phyloP scores from a whole-genome alignment of 139 green algal genomes.

The Picochlorum sp. region DNA sequence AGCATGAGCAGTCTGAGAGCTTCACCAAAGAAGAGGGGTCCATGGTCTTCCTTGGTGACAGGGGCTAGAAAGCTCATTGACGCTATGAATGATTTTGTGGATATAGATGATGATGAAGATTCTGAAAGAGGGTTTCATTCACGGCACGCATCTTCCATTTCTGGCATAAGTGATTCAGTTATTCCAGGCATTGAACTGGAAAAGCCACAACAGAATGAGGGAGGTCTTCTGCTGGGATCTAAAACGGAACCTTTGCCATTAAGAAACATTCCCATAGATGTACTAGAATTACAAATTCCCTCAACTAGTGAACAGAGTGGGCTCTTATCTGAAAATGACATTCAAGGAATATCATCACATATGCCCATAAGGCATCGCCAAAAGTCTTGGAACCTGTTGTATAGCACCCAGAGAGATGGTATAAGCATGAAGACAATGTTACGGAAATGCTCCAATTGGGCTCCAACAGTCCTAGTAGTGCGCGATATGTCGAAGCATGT shows the following conservation, averaged over 20 bases:
- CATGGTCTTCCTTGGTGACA: background rate
- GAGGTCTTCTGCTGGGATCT: background rate
- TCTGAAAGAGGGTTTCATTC: background rate
- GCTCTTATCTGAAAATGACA: conserved; percentile 8
- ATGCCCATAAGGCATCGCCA: conserved; percentile 11
- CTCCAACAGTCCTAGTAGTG: conserved; percentile 26
- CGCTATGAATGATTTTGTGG: background rate
- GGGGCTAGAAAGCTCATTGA: conserved; percentile 1
- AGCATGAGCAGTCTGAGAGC: background rate
- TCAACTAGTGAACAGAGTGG: background rate
- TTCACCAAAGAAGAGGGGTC: background rate
- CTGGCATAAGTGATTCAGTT: no score
- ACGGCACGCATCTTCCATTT: background rate
- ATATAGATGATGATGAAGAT: background rate
- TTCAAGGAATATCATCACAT: conserved; percentile 4
- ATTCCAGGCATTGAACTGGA: background rate
- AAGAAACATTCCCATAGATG: background rate
- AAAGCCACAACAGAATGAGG: background rate
- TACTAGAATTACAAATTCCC: background rate
- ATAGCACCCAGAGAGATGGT: conserved; percentile 19
- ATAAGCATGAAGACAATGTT: conserved; percentile 25
- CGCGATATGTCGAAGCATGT: conserved; percentile 19
- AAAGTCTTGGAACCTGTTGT: conserved; percentile 16
- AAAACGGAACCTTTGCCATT: background rate
- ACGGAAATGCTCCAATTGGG: background rate